phyloP scores from a whole-genome alignment of 495 filamentous ascomycete genomes.

The Darksidea phi region DNA sequence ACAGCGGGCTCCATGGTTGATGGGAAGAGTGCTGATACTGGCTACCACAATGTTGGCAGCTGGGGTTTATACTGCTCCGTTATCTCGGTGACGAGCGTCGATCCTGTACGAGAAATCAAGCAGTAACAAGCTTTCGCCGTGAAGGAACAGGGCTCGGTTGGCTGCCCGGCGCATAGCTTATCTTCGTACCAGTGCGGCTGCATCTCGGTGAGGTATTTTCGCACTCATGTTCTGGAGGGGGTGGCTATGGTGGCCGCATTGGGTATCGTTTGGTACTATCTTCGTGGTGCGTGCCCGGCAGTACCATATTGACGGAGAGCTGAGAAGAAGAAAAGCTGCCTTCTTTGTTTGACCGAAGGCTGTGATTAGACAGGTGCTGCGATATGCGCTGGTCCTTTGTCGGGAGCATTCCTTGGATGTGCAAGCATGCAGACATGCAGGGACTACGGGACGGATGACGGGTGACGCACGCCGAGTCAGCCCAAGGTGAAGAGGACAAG shows the following conservation, averaged over 20 bases:
- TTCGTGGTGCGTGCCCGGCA: background rate
- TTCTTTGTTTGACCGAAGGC: no score
- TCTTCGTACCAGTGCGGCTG: conserved; percentile 15
- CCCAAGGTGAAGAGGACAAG: no score
- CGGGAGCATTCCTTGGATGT: no score
- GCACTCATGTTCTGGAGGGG: background rate
- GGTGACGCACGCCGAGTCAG: no score
- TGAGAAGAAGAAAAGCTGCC: no score
- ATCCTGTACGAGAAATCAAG: conserved; percentile 17
- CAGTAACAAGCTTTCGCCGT: conserved; percentile 11
- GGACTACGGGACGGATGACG: no score
- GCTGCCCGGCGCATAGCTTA: conserved; percentile 15
- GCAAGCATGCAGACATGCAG: no score
- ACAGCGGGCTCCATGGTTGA: conserved; percentile 21
- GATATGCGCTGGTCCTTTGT: no score
- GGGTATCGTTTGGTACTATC: conserved; percentile 3
- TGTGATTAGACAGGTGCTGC: no score
- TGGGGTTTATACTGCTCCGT: conserved; percentile 6
- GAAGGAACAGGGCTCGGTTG: conserved; percentile 7
- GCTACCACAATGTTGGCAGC: background rate
- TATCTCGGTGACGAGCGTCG: conserved; percentile 11
- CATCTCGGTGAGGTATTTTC: conserved; percentile 3
- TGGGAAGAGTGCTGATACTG: background rate
- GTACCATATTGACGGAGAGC: no score
- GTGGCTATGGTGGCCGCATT: conserved; percentile 5